A percentile compares a stretch with the other conserved stretches of the same genome.
Evolutionary conservation across 805 yeast species (phyloP).

Genomic region (Wickerhamiella bombiphila): DNA sequence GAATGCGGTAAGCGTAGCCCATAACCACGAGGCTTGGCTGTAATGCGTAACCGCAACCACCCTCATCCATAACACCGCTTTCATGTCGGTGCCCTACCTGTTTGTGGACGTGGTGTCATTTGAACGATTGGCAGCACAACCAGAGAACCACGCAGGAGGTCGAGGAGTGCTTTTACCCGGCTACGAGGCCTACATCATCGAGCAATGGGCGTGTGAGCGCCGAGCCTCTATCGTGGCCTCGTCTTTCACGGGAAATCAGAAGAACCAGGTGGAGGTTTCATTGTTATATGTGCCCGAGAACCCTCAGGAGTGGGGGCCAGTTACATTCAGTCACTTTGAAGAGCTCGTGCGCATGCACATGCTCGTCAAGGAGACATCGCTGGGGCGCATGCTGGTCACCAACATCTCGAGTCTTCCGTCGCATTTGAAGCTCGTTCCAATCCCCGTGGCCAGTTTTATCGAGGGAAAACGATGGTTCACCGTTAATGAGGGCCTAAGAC

Average conservation of each 20-base stretch:
- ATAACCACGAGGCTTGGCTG: too few species aligned
- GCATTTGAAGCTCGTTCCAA: slow-evolving; percentile 51
- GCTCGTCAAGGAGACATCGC: slow-evolving; percentile 46
- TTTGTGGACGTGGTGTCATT: slow-evolving; percentile 21
- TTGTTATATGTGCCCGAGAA: slow-evolving; percentile 40
- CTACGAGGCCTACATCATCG: slow-evolving; percentile 80
- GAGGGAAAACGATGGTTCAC: slow-evolving; percentile 33
- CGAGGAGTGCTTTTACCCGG: slow-evolving; percentile 45
- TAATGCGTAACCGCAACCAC: too few species aligned
- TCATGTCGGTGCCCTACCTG: too few species aligned
- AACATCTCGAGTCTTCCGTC: slow-evolving; percentile 73
- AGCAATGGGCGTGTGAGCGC: slow-evolving; percentile 82
- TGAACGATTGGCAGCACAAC: slow-evolving; percentile 17
- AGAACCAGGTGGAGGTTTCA: slow-evolving; percentile 47
- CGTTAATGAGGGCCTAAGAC: slow-evolving; percentile 61
- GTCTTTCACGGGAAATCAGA: slow-evolving; percentile 70
- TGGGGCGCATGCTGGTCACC: slow-evolving; percentile 60
- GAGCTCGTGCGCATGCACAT: slow-evolving; percentile 55
- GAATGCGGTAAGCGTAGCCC: too few species aligned
- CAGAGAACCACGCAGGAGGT: slow-evolving; percentile 21
- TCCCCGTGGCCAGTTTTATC: slow-evolving; percentile 38
- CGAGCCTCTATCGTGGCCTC: slow-evolving; percentile 53
- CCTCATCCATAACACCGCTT: too few species aligned
- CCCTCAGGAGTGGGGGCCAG: slow-evolving; percentile 34
- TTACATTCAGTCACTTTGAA: slow-evolving; percentile 44